phyloP scores from a whole-genome alignment of 345 rosid genomes.

The Noccaea bulbosa region DNA sequence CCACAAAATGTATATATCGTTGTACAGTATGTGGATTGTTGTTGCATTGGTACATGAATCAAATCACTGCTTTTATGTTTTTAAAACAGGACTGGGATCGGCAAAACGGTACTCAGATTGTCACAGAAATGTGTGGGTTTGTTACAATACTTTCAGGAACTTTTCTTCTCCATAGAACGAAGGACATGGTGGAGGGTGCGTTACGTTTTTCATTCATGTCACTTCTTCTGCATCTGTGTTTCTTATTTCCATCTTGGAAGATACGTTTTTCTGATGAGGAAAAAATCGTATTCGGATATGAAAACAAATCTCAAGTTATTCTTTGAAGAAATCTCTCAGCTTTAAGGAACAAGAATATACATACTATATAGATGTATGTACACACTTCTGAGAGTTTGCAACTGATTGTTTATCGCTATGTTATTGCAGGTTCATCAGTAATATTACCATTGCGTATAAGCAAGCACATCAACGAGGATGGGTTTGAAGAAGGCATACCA shows the following conservation, averaged over 20 bases:
- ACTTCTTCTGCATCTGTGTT: slow-evolving; percentile 10
- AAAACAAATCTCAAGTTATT: not conserved
- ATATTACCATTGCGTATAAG: slow-evolving; percentile 45
- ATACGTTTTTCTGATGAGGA: not conserved
- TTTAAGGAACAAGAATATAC: not conserved
- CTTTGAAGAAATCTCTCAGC: not conserved
- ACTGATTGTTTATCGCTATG: slow-evolving; percentile 21
- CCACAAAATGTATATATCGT: not conserved
- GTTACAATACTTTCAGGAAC: slow-evolving; percentile 84
- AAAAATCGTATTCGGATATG: not conserved
- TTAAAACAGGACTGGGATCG: slow-evolving; percentile 77
- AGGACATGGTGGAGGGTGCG: slow-evolving; percentile 78
- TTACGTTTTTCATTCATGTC: slow-evolving; percentile 18
- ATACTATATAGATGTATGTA: not conserved
- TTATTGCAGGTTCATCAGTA: slow-evolving; percentile 54
- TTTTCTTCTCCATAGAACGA: slow-evolving; percentile 84
- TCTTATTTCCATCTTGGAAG: not conserved
- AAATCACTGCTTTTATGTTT: not conserved
- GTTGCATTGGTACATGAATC: slow-evolving; percentile 21
- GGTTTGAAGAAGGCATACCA: slow-evolving; percentile 62
- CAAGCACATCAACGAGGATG: slow-evolving; percentile 54
- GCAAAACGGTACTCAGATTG: slow-evolving; percentile 80
- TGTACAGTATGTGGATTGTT: not conserved
- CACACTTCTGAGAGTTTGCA: slow-evolving; percentile 18
- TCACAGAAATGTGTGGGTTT: slow-evolving; percentile 83